Base-by-base conservation (phyloP, 306 rosid species). In the barrel medic (Medicago truncatula) region DNA sequence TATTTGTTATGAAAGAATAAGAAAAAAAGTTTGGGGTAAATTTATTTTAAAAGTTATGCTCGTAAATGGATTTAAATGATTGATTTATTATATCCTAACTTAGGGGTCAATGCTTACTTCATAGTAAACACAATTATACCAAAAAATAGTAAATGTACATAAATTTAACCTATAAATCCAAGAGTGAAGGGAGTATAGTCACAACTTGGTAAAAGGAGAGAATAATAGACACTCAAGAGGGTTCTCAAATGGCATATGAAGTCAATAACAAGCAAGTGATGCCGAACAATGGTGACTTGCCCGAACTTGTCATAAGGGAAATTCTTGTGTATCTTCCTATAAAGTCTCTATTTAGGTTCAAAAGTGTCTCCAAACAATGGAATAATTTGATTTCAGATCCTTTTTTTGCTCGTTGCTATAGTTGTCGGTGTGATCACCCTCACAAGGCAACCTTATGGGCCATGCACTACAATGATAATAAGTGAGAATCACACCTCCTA, bases 321-420 rank as follows among this genome's bases (percentile, higher is more conserved):
- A 36, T 62, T 16, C 11, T 62, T 6, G 13, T 62, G 8, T 1
- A 62, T 15, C 47, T 62, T 62, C 47, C 68, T 8, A 62, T 62
- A 36, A 62, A 62, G 4, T 62, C 47, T 34, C 14, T 62, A 15
- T 62, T 34, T 7, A 62, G 46, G 47, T 62, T 62, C 44, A 62
- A 62, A 62, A 4, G 46, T 62, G 68, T 62, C 68, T 62, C 47
- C 14, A 62, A 62, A 2, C 68, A 62, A 7, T 62, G 68, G 46
- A 36, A 62, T 36, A 0, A 14, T 7, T 31, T 62, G 13, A 36
- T 62, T 62, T 62, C 68, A 1, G 21, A 62, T 36, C 68, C 47
- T 36, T 62, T 6, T 62, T 62, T 62, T 34, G 23, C 68, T 1
- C 23, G 68, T 36, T 62, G 47, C 21, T 62, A 62, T 36, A 62